Evolutionary conservation across 2,329 filamentous ascomycete genomes (phyloP).

Genomic region (Scedosporium boydii): DNA sequence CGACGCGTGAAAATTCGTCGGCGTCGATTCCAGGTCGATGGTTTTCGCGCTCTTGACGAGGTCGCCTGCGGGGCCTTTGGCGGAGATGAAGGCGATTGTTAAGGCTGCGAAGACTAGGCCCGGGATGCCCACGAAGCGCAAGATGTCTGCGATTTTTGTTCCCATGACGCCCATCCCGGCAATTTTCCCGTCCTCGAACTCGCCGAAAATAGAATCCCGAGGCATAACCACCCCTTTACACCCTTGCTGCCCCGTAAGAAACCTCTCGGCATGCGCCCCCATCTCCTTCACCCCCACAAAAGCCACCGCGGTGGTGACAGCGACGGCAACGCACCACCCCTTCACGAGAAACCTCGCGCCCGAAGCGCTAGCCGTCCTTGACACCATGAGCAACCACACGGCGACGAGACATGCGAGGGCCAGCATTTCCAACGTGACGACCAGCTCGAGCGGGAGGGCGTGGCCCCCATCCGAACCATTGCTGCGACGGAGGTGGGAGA

Average conservation of each 20-base stretch:
- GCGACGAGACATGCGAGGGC: conserved; percentile 10
- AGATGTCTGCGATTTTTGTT: neutral
- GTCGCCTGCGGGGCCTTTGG: neutral
- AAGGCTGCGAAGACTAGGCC: neutral
- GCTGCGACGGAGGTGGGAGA: neutral
- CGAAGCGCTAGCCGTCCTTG: conserved; percentile 8
- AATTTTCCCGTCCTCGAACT: neutral
- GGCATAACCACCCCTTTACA: neutral
- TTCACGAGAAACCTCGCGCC: conserved; percentile 10
- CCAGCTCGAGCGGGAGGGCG: conserved; percentile 7
- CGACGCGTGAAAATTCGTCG: neutral
- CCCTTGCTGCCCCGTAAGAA: neutral
- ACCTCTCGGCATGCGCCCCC: neutral
- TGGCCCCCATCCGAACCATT: neutral
- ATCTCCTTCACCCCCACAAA: conserved; percentile 4
- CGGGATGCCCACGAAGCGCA: neutral
- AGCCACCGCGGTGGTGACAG: conserved; percentile 1
- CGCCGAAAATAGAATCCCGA: neutral
- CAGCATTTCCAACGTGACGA: conserved; percentile 11
- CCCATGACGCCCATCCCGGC: neutral
- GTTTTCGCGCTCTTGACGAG: neutral
- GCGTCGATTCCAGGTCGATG: neutral
- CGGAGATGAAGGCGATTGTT: neutral
- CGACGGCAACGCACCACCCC: conserved; percentile 9
- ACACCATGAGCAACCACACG: conserved; percentile 9